A percentile compares a stretch with the other conserved stretches of the same genome.
Conservation (phyloP, 352 stramenopile genomes). For the Elongisporangium senticosum region DNA sequence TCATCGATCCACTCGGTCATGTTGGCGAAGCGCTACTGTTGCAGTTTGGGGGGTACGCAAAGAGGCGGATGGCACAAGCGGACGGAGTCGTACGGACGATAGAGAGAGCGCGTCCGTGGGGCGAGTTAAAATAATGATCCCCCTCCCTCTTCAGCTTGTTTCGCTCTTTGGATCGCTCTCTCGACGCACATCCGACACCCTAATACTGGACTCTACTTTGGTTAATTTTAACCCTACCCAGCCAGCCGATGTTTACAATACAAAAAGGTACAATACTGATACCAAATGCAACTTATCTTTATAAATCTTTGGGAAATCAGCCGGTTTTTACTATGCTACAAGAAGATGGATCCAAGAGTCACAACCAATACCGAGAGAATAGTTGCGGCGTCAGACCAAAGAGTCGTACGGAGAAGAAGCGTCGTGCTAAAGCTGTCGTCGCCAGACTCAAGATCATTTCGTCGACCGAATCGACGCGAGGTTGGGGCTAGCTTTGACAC, state of each 20-base stretch:
- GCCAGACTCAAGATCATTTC: neutral
- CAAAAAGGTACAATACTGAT: too few relatives aligned
- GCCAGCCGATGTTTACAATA: neutral
- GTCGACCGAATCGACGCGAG: neutral
- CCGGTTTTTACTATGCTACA: too few relatives aligned
- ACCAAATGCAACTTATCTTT: too few relatives aligned
- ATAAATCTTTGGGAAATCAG: too few relatives aligned
- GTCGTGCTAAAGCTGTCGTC: neutral
- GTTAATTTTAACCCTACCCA: neutral
- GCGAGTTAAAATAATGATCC: neutral
- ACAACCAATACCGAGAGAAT: neutral
- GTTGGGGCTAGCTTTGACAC: neutral
- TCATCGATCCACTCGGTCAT: constrained; percentile 79
- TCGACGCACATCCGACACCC: neutral
- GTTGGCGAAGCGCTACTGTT: neutral
- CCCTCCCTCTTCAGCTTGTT: neutral
- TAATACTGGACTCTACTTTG: neutral
- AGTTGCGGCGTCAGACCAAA: neutral
- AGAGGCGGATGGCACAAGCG: neutral
- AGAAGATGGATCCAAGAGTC: too few relatives aligned
- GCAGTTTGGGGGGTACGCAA: neutral
- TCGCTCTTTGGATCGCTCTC: neutral
- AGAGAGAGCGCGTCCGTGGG: constrained; percentile 1
- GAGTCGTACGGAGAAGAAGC: too few relatives aligned
- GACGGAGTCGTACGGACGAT: neutral